Conservation (phyloP, 179 eudicot species). For the Spinacia oleracea region DNA sequence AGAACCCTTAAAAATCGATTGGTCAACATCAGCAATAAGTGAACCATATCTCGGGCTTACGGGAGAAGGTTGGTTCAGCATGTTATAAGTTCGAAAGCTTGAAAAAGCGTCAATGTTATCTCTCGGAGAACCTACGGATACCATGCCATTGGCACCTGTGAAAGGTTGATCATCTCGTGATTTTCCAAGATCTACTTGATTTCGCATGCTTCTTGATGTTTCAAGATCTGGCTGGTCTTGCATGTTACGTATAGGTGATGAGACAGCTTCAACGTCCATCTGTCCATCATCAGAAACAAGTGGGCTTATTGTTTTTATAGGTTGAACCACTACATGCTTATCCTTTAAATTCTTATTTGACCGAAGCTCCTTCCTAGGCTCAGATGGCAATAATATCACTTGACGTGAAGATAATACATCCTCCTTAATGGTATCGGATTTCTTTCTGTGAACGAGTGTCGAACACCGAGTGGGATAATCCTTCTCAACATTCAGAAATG, state of each 20-base stretch:
- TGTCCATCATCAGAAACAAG: conserved; percentile 44
- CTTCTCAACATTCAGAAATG: conserved; percentile 65
- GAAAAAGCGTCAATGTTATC: conserved; percentile 22
- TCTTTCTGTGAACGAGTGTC: conserved; percentile 69
- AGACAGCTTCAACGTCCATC: conserved; percentile 40
- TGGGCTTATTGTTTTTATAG: conserved; percentile 20
- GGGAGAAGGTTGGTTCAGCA: conserved; percentile 34
- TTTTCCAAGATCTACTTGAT: conserved; percentile 11
- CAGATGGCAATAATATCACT: conserved; percentile 24
- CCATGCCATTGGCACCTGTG: conserved; percentile 33
- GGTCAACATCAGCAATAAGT: conserved; percentile 17
- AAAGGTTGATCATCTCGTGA: conserved; percentile 28
- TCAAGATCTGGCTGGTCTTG: conserved; percentile 29
- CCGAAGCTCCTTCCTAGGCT: conserved; percentile 35
- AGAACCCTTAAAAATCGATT: conserved; percentile 22
- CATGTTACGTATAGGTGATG: conserved; percentile 44
- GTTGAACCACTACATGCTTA: conserved; percentile 29
- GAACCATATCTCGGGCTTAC: conserved; percentile 15
- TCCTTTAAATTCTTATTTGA: conserved; percentile 31
- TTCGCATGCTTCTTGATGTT: conserved; percentile 12
- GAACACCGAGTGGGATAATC: conserved; percentile 81
- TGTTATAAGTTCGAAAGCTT: conserved; percentile 30
- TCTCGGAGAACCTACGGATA: conserved; percentile 34
- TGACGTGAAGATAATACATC: conserved; percentile 59
- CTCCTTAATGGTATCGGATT: conserved; percentile 53